A percentile compares a stretch with the other conserved stretches of the same genome.
Conservation (phyloP, 306 rosid species). For the Herpetospermum pedunculosum region DNA sequence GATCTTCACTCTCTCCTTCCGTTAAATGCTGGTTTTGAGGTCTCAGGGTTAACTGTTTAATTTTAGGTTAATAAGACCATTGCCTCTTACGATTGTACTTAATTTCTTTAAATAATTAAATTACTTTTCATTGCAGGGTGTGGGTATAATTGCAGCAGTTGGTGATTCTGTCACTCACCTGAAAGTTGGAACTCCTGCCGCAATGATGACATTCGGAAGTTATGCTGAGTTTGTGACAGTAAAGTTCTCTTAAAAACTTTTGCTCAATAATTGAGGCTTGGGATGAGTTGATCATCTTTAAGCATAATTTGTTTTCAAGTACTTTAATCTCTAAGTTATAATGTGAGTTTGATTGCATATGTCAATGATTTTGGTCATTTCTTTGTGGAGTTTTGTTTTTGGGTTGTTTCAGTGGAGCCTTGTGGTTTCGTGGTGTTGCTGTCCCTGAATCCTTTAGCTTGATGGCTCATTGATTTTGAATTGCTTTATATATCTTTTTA, state of each 20-base stretch:
- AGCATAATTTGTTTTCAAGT: not conserved
- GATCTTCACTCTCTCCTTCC: constrained; percentile 59
- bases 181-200: constrained; percentile 80
- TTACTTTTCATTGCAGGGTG: constrained; percentile 44
- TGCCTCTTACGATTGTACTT: not conserved
- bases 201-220: constrained; percentile 84
- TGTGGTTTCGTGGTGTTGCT: not conserved
- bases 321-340: not conserved
- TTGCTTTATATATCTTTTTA: not conserved
- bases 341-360: not conserved
- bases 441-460: not conserved
- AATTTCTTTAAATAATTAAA: not conserved
- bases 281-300: not conserved
- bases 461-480: not conserved
- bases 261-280: not conserved
- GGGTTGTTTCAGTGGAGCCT: not conserved
- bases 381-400: not conserved
- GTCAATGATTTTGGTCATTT: not conserved
- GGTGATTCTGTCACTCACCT: constrained; percentile 67
- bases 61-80: constrained; percentile 2
- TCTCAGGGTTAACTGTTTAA: constrained; percentile 13
- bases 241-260: not conserved
- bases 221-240: constrained; percentile 76
- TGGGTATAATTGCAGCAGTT: constrained; percentile 80
- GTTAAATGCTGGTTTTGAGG: constrained; percentile 98